Percentiles rank a stretch among this genome's conserved stretches.
phyloP scores from a whole-genome alignment of 2,329 filamentous ascomycete species.

The Hortaea werneckii region DNA sequence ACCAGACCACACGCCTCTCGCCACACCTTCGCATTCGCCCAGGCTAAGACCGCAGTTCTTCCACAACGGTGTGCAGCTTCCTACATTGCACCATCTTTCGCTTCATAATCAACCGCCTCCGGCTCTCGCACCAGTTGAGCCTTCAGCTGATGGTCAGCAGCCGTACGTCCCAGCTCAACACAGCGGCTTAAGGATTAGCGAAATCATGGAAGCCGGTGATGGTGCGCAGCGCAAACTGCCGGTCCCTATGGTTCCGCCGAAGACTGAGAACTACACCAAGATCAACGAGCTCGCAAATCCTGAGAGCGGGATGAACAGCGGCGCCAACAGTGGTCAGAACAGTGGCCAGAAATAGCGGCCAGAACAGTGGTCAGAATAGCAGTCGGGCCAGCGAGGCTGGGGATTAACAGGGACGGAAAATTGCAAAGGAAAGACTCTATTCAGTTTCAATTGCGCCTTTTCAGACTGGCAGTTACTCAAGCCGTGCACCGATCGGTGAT shows the following conservation, averaged over 20 bases:
- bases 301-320: slow-evolving; percentile 60
- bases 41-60: slow-evolving; percentile 68
- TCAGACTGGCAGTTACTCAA: too few species aligned
- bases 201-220: slow-evolving; percentile 85
- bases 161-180: slow-evolving; percentile 47
- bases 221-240: slow-evolving; percentile 84
- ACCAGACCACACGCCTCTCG: slow-evolving; percentile 95
- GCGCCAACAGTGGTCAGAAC: background rate
- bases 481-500: too few species aligned
- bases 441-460: too few species aligned
- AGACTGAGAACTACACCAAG: slow-evolving; percentile 39
- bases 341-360: slow-evolving; percentile 21
- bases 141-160: slow-evolving; percentile 49
- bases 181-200: slow-evolving; percentile 69
- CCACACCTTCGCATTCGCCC: slow-evolving; percentile 89
- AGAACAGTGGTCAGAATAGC: slow-evolving; percentile 25
- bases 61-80: slow-evolving; percentile 65
- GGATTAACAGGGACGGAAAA: slow-evolving; percentile 6
- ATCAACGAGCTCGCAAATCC: slow-evolving; percentile 71
- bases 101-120: slow-evolving; percentile 48
- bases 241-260: slow-evolving; percentile 67
- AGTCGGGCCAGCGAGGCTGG: slow-evolving; percentile 23
- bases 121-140: slow-evolving; percentile 62
- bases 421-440: too few species aligned
- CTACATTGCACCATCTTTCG: slow-evolving; percentile 67